A percentile compares a stretch with the other conserved stretches of the same genome.
These are phyloP conservation scores for Lodderomyces margitis DNA, from an alignment of 1,139 yeast genomes.

Conservation along the genomic window DNA sequence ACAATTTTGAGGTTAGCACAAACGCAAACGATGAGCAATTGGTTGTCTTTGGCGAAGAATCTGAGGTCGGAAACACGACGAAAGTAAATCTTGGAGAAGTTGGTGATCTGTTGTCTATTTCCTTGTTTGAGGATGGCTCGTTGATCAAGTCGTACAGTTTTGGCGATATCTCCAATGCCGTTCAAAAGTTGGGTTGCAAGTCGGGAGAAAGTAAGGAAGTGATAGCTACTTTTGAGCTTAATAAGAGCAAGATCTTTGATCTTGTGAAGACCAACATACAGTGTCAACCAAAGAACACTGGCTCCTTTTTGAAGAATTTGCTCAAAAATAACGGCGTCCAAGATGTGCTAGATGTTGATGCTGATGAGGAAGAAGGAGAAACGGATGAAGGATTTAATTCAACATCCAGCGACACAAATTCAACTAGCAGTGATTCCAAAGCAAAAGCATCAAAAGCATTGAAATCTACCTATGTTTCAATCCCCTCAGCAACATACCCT, in stretches of 20 bases:
- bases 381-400: conserved; percentile 14
- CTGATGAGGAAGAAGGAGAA: conserved; percentile 11
- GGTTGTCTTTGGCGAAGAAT: conserved; percentile 44
- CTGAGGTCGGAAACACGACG: conserved; percentile 27
- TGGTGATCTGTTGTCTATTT: conserved; percentile 34
- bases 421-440: conserved; percentile 16
- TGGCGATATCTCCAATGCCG: conserved; percentile 32
- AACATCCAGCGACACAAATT: conserved; percentile 16
- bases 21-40: conserved; percentile 29
- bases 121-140: conserved; percentile 54
- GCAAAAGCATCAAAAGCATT: conserved; percentile 21
- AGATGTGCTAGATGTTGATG: conserved; percentile 15
- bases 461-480: conserved; percentile 16
- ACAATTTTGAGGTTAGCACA: conserved; percentile 36
- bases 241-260: conserved; percentile 50
- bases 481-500: conserved; percentile 35
- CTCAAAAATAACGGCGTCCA: conserved; percentile 15
- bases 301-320: conserved; percentile 11
- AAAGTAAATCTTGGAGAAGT: conserved; percentile 25
- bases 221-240: conserved; percentile 45
- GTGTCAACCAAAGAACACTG: conserved; percentile 26
- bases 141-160: conserved; percentile 40
- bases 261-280: conserved; percentile 41
- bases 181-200: conserved; percentile 44
- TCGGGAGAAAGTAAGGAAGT: conserved; percentile 31